A percentile compares a stretch with the other conserved stretches of the same genome.
Conservation (phyloP, 163 green algal species). For the Volvox carteri region DNA sequence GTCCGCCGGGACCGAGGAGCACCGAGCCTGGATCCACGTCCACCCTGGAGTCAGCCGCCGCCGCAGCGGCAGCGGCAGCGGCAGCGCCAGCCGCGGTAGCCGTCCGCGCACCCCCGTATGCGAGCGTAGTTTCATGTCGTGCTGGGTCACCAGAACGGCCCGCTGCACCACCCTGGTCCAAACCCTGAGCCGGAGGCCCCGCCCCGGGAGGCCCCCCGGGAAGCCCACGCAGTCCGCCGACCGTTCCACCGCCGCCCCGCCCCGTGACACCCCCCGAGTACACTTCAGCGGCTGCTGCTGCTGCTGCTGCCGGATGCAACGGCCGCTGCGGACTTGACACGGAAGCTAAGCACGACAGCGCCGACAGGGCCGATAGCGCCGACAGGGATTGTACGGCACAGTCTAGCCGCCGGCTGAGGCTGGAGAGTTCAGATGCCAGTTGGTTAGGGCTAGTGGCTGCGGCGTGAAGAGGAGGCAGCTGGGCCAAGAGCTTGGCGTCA, state of each 20-base stretch:
- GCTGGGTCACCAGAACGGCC: background rate
- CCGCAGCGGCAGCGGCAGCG: no score
- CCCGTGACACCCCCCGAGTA: no score
- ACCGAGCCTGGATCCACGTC: no score
- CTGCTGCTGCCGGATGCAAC: background rate
- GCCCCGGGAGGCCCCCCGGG: no score
- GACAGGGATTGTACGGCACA: background rate
- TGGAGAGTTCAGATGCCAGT: background rate
- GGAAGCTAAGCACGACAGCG: background rate
- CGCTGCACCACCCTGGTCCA: background rate
- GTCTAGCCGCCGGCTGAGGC: background rate
- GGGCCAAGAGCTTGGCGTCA: background rate
- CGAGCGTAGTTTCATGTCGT: no score
- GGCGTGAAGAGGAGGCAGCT: slow-evolving; percentile 30
- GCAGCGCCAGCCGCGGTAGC: no score
- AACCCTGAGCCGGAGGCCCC: no score
- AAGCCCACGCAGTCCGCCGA: no score
- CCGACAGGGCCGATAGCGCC: slow-evolving; percentile 14
- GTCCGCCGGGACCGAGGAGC: no score
- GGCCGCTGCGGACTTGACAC: slow-evolving; percentile 4
- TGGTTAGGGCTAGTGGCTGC: background rate
- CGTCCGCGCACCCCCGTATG: no score
- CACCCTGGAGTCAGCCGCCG: no score
- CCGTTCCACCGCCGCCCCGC: no score
- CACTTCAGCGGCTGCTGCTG: background rate